Conservation (phyloP, 331 rosid species). For the Malus hybrid region DNA sequence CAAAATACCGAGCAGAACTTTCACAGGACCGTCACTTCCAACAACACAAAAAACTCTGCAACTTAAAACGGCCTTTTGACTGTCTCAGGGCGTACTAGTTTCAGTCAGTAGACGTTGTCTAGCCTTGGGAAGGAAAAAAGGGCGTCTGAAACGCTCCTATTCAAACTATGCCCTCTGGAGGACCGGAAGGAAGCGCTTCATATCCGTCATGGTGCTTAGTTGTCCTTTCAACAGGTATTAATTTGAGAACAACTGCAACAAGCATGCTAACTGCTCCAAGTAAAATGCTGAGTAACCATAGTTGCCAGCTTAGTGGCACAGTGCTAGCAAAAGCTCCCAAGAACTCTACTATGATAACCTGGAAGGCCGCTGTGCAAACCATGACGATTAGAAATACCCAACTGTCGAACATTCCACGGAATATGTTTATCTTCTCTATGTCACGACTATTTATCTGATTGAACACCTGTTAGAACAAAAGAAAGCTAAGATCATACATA, state of each 20-base stretch:
- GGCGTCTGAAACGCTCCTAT: neutral
- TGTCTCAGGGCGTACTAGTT: neutral
- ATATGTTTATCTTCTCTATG: conserved; percentile 77
- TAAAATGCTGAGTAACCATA: conserved; percentile 70
- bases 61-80: neutral
- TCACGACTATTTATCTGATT: conserved; percentile 92
- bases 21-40: neutral
- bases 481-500: neutral
- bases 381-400: conserved; percentile 68
- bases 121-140: neutral
- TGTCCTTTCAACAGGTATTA: conserved; percentile 56
- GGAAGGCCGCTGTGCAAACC: conserved; percentile 54
- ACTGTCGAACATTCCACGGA: conserved; percentile 69
- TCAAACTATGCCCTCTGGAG: conserved; percentile 8
- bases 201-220: conserved; percentile 64
- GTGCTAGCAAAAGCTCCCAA: conserved; percentile 91
- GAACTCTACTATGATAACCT: conserved; percentile 70
- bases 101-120: neutral
- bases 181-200: conserved; percentile 58
- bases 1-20: neutral
- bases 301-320: conserved; percentile 82
- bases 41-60: neutral
- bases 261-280: conserved; percentile 72
- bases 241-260: conserved; percentile 62
- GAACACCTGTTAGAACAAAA: conserved; percentile 52